Percentiles rank a stretch among this genome's conserved stretches.
Conservation (phyloP, 2,329 filamentous ascomycete species). For the Helicocarpus griseus region DNA sequence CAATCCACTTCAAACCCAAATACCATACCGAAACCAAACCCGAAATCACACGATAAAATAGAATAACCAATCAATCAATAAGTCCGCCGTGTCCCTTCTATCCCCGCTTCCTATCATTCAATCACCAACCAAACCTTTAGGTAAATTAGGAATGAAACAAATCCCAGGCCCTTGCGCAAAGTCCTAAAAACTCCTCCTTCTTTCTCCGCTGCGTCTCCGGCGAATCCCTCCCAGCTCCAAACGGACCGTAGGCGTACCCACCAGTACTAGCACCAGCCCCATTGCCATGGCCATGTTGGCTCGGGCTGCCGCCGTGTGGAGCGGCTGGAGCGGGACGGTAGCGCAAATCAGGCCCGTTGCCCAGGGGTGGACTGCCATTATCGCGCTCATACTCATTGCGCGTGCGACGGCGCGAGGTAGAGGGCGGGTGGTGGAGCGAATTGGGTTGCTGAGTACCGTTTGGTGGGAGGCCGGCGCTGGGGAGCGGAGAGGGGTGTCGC, state of each 20-base stretch:
- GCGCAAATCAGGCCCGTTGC: constrained; percentile 54
- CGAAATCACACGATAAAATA: neutral
- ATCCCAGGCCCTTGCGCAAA: constrained; percentile 91
- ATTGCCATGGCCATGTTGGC: neutral
- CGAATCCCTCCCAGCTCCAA: constrained; percentile 61
- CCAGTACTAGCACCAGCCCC: neutral
- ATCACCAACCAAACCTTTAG: neutral
- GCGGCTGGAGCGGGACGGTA: constrained; percentile 30
- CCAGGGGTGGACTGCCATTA: constrained; percentile 74
- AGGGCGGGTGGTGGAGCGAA: constrained; percentile 15
- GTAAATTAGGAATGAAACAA: constrained; percentile 79
- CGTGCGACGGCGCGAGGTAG: constrained; percentile 54
- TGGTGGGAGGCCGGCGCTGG: constrained; percentile 1
- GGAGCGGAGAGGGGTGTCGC: constrained; percentile 20
- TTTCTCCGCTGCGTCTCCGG: constrained; percentile 76
- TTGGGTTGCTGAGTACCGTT: constrained; percentile 25
- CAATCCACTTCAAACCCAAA: neutral
- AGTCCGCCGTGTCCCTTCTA: neutral
- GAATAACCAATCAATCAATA: neutral
- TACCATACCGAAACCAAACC: neutral
- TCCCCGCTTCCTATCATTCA: neutral
- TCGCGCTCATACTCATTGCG: constrained; percentile 87
- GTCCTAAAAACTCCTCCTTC: constrained; percentile 79
- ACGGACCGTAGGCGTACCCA: constrained; percentile 4
- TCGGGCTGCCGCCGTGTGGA: too few relatives aligned